Conservation (phyloP, 345 rosid genomes). For the Brassica napus region Da-Ae NC_063444.1:16673501-16674000, state of each 20-base stretch:
- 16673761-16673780: conserved; percentile 5
- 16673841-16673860: conserved; percentile 72
- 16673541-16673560: conserved; percentile 66
- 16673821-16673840: conserved; percentile 67
- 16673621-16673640: background rate
- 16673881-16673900: conserved; percentile 73
- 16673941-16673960: conserved; percentile 1
- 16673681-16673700: conserved; percentile 4
- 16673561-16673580: conserved; percentile 47
- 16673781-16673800: background rate
- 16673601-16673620: conserved; percentile 14
- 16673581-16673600: conserved; percentile 9
- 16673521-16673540: conserved; percentile 74
- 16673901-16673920: conserved; percentile 79
- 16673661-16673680: background rate
- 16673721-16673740: background rate
- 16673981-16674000: background rate
- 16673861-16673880: conserved; percentile 80
- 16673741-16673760: background rate
- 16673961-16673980: conserved; percentile 2
- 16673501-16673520: conserved; percentile 93
- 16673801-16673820: conserved; percentile 46
- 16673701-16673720: conserved; percentile 1
- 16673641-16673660: background rate
- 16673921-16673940: conserved; percentile 79